Evolutionary conservation across 148 eudicot genomes (phyloP), one percentile per base, ranked within the genome.

Genomic region (Silene latifolia): DNA sequence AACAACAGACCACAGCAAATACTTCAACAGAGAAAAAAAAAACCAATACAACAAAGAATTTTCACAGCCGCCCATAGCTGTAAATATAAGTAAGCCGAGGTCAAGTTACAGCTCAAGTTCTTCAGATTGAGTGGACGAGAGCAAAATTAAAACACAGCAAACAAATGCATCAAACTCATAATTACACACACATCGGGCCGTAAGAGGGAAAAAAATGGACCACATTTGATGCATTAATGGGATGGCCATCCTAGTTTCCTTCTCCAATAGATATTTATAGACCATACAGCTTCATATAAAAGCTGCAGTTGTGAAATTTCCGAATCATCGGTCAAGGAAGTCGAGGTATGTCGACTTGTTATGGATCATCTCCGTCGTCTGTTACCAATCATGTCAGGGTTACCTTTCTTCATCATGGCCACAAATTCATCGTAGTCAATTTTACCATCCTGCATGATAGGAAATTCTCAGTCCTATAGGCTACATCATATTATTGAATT

Each of bases 341-440:
- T 74, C 27, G 20, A 60, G 25, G 25, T 62, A 4, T 20, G 10
- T 29, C 44, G 14, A 24, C 42, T 7, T 46, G 19, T 9, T 7
- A 32, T 32, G 48, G 27, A 48, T 81, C 67, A 93, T 86, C 91
- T 87, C 68, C 89, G 86, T 15, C 96, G 88, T 78, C 96, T 91
- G 57, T 79, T 81, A 19, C 80, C 68, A 35, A 74, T 85, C 76
- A 91, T 42, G 54, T 91, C 97, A 51, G 98, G 95, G 82, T 80
- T 85, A 76, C 98, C 98, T 83, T 94, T 90, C 81, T 88, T 89
- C 98, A 94, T 94, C 98, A 91, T 94, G 17, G 95, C 91, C n/a
- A 74, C 95, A 83, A 94, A 94, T 83, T 94, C 98, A 18, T 91
- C 97, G 54, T 94, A 94, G 69, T 94, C 92, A 44, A 94, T 91